Evolutionary conservation across 2,329 filamentous ascomycete genomes (phyloP).

Genomic region (Aspergillus sp.): DNA sequence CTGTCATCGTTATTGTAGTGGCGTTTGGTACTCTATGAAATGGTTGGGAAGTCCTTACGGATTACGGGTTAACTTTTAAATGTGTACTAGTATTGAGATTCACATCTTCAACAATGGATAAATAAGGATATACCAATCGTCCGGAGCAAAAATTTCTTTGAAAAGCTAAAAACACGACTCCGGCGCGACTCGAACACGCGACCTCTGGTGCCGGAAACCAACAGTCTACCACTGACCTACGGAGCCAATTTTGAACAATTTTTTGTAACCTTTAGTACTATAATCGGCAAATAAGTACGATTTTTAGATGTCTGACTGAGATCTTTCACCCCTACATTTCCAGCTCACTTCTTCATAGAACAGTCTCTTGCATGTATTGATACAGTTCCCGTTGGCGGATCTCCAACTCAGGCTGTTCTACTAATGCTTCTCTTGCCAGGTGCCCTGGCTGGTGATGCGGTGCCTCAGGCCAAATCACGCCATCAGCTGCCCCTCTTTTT

Average conservation of each 20-base stretch:
- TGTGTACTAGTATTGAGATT: conserved; percentile 5
- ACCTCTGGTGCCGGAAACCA: conserved; percentile 20
- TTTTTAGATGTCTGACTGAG: too few relatives aligned
- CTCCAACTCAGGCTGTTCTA: too few relatives aligned
- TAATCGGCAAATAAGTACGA: too few relatives aligned
- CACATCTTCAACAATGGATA: background rate
- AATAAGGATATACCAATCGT: background rate
- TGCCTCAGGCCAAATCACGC: conserved; percentile 18
- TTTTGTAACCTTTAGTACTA: background rate
- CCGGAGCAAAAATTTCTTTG: background rate
- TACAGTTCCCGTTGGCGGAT: too few relatives aligned
- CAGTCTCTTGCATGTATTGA: too few relatives aligned
- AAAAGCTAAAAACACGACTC: conserved; percentile 9
- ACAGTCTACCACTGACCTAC: conserved; percentile 17
- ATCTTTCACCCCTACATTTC: too few relatives aligned
- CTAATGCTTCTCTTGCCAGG: too few relatives aligned
- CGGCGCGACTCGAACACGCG: conserved; percentile 20
- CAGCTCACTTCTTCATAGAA: too few relatives aligned
- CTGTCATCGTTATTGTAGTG: background rate
- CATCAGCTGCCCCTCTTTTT: conserved; percentile 17
- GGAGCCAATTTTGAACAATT: background rate
- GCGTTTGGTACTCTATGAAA: background rate
- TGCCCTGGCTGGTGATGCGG: too few relatives aligned
- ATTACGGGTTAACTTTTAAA: background rate
- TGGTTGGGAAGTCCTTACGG: background rate